Evolutionary conservation across 177 flowering plant species (phyloP).

Genomic region (Vitis hybrid): DNA sequence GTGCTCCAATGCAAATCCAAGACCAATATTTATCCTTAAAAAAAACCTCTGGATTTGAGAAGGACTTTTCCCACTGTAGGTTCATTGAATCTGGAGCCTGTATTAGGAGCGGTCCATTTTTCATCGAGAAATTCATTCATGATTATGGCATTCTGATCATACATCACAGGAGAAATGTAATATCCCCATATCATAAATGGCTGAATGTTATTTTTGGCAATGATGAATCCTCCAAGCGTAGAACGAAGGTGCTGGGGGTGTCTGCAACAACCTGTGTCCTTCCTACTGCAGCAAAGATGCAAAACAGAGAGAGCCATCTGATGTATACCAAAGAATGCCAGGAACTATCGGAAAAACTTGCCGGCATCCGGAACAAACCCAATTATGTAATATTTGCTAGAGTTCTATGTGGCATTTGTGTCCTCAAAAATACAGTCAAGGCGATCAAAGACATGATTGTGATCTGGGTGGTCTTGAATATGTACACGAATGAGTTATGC

Average conservation of each 20-base stretch:
- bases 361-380: slow-evolving; percentile 56
- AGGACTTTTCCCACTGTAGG: slow-evolving; percentile 53
- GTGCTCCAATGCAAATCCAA: slow-evolving; percentile 60
- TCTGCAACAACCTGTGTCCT: slow-evolving; percentile 70
- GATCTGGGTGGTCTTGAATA: slow-evolving; percentile 50
- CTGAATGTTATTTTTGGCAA: slow-evolving; percentile 66
- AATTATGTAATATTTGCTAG: slow-evolving; percentile 46
- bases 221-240: slow-evolving; percentile 80
- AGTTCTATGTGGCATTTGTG: slow-evolving; percentile 43
- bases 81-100: slow-evolving; percentile 30
- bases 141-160: slow-evolving; percentile 77
- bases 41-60: slow-evolving; percentile 47
- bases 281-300: slow-evolving; percentile 83
- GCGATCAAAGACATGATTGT: slow-evolving; percentile 45
- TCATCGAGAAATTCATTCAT: slow-evolving; percentile 84
- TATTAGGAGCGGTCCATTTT: slow-evolving; percentile 58
- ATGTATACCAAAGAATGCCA: slow-evolving; percentile 71
- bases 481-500: slow-evolving; percentile 41
- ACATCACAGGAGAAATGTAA: slow-evolving; percentile 78
- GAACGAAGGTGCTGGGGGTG: slow-evolving; percentile 60
- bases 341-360: slow-evolving; percentile 73
- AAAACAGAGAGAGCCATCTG: slow-evolving; percentile 90
- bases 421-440: slow-evolving; percentile 50
- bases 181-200: slow-evolving; percentile 92
- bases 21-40: slow-evolving; percentile 36